Base-by-base conservation (phyloP, 2,329 filamentous ascomycete species). In the Passalora sequoiae region DNA sequence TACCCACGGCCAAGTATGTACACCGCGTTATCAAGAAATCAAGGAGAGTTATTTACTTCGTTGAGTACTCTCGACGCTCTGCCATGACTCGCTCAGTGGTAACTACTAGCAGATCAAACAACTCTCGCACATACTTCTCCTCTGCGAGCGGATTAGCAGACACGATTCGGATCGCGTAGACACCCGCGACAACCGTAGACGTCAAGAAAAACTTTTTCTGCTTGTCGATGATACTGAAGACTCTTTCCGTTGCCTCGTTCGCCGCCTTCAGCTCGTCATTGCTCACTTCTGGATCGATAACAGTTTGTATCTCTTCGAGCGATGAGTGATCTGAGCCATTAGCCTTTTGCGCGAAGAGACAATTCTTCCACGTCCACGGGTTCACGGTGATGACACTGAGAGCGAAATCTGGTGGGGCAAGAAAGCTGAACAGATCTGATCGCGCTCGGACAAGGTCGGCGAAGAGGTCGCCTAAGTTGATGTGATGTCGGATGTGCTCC, bases 181-280 rank as follows among this genome's bases (percentile, higher is more conserved):
- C 72, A 1, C 80, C 84, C 6, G 78, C 79, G 9, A 94, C 74
- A 4, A 88, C 77, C 1, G 83, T 84, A 30, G 81, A 83, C 0
- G 89, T 96, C 17, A 96, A 69, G 66, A 87, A 96, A 43, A 94
- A 84, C 64, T 87, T 80, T 1, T 87, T 87, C 6, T 76, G 70
- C 3, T 72, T 70, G 57, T 94, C 91, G 20, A 95, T 76, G 17
- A 71, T 65, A 58, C 92, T 84, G 57, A 86, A 91, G 9, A 94
- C 77, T 43, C 75, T 73, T 65, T 84, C 84, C 1, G 89, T 94
- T 8, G 85, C 60, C 15, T 66, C 69, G 54, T 92, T 88, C 9
- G 77, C 74, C 46, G 76, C 72, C 43, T 78, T 74, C 19, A 72
- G 61, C n/a, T 66, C 59, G 2, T 25, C 40, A 17, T 42, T 13